Percentiles rank a stretch among this genome's conserved stretches.
Evolutionary conservation across 1,284 basidiomycete species (phyloP).

Genomic region (Baeospora myosura): DNA sequence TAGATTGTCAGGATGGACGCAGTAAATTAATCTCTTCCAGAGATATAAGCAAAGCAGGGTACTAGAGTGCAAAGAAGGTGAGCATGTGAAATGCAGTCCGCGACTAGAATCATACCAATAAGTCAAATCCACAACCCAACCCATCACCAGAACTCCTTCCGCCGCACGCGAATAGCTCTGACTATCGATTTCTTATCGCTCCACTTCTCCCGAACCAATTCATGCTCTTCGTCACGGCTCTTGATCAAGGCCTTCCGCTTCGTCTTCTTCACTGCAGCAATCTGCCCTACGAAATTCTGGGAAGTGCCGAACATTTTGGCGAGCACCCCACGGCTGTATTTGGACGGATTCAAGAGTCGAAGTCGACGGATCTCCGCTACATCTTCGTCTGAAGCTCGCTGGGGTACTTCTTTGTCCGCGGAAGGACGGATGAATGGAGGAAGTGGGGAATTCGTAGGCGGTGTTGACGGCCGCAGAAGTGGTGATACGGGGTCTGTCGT

Average conservation of each 20-base stretch:
- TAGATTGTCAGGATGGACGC: slow-evolving; percentile 1
- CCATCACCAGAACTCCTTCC: slow-evolving; percentile 52
- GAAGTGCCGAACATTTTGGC: slow-evolving; percentile 56
- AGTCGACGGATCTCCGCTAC: slow-evolving; percentile 52
- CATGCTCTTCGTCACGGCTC: slow-evolving; percentile 33
- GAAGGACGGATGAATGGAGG: slow-evolving; percentile 40
- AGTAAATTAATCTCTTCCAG: neutral
- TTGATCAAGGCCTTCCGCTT: slow-evolving; percentile 31
- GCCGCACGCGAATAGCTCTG: slow-evolving; percentile 47
- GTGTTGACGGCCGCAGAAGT: slow-evolving; percentile 38
- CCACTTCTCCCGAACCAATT: slow-evolving; percentile 41
- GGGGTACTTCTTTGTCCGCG: slow-evolving; percentile 24
- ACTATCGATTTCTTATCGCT: slow-evolving; percentile 49
- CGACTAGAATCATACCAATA: neutral
- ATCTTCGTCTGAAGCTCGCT: slow-evolving; percentile 41
- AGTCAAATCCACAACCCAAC: slow-evolving; percentile 5
- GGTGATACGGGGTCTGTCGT: slow-evolving; percentile 63
- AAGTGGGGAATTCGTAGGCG: slow-evolving; percentile 23
- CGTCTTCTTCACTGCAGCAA: slow-evolving; percentile 48
- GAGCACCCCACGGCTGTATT: slow-evolving; percentile 43
- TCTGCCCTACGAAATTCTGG: slow-evolving; percentile 43
- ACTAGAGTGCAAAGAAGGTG: neutral
- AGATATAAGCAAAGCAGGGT: neutral
- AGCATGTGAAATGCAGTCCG: neutral
- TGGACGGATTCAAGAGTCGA: slow-evolving; percentile 41